Evolutionary conservation across 1,284 basidiomycete species (phyloP), one percentile per base, ranked within the genome.

Genomic region (Pseudozyma thailandica): DNA sequence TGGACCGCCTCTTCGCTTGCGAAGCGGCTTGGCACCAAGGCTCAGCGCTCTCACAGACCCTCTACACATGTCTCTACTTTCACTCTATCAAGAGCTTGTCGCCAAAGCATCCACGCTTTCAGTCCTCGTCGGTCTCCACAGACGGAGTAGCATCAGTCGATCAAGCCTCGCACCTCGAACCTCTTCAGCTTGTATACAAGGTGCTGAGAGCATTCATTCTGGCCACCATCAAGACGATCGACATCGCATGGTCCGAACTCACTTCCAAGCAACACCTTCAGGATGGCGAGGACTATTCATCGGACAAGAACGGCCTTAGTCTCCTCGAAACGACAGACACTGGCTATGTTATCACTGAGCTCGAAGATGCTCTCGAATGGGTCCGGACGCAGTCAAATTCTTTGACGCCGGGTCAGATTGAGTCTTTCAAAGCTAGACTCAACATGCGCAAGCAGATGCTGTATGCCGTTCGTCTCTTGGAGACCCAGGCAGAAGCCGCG

Each of bases 11-110:
- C 35, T 85, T 92, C 58, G 87, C 91, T 27, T 90, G 89, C 74
- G 93, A 97, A 87, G 90, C 92, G 85, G 89, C 90, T 75, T 96
- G 92, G 90, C 92, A 94, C 80, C 84, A 87, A 6, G 93, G 94
- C 33, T 90, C 90, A 70, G 89, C 90, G 4, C 87, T 97, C 16
- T 88, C 91, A 0, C 93, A 94, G 80, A 92, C 92, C 0, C 88
- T 97, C 23, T 92, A 88, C 83, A 93, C 92, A 1, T 87, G 90
- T 61, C 86, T 91, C 31, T 91, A 93, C 77, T 87, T 91, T 37
- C 92, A 93, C 75, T 86, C 88, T 33, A 80, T 92, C 30, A 83
- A 86, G 18, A 28, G 42, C 8, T 52, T 82, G 37, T 54, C 61
- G 33, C 85, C 21, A 82, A 71, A 57, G 13, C 58, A 64, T 42